These are phyloP conservation scores for Ziziphus jujuba DNA, from an alignment of 306 rosid species.

Conservation along the genomic window DNA sequence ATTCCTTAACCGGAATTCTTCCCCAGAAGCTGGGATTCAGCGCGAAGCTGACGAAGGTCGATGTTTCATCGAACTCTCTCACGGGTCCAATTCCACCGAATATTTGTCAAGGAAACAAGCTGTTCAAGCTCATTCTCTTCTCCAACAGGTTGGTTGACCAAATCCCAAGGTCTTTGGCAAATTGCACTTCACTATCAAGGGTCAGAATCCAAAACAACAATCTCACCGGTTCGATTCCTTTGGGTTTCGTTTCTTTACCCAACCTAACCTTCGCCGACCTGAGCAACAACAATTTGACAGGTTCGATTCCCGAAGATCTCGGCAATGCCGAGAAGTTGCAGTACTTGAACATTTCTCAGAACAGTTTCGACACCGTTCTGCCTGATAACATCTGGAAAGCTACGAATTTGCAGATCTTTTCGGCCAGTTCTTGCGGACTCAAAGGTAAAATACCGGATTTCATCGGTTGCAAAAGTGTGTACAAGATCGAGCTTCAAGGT, in stretches of 20 bases:
- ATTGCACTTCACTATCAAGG: slow-evolving; percentile 60
- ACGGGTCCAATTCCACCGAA: slow-evolving; percentile 69
- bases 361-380: slow-evolving; percentile 43
- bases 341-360: slow-evolving; percentile 71
- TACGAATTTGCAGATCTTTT: slow-evolving; percentile 58
- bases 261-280: slow-evolving; percentile 65
- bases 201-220: slow-evolving; percentile 71
- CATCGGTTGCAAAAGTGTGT: slow-evolving; percentile 54
- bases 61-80: slow-evolving; percentile 74
- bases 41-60: slow-evolving; percentile 46
- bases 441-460: slow-evolving; percentile 73
- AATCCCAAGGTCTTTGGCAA: slow-evolving; percentile 48
- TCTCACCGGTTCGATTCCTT: slow-evolving; percentile 66
- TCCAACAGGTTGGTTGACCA: slow-evolving; percentile 37
- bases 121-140: slow-evolving; percentile 63
- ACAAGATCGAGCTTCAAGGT: slow-evolving; percentile 66
- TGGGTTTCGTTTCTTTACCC: slow-evolving; percentile 53
- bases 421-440: slow-evolving; percentile 57
- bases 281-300: slow-evolving; percentile 70
- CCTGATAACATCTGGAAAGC: slow-evolving; percentile 72
- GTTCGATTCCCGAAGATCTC: slow-evolving; percentile 59
- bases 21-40: slow-evolving; percentile 70
- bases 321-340: slow-evolving; percentile 56
- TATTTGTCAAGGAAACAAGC: slow-evolving; percentile 62
- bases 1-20: slow-evolving; percentile 65